These are phyloP conservation scores for Neoascochyta sp. DNA, from an alignment of 2,329 filamentous ascomycete genomes.

Conservation along the genomic window DNA sequence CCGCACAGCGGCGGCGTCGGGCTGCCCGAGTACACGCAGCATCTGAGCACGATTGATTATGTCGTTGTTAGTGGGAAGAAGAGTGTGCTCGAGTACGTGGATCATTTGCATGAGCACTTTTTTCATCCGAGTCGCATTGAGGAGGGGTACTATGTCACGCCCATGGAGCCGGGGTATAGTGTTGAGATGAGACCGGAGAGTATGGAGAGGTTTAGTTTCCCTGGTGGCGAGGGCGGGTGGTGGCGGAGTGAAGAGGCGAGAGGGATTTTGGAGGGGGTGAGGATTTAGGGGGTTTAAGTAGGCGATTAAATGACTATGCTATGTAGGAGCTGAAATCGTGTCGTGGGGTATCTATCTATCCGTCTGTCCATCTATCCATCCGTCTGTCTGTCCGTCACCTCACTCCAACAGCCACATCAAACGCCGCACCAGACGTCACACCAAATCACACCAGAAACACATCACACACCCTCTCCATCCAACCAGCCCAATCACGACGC, in stretches of 20 bases:
- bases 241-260: slow-evolving; percentile 80
- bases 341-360: no score
- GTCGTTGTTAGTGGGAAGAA: slow-evolving; percentile 78
- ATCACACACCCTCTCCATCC: no score
- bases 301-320: no score
- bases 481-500: no score
- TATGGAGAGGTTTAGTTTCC: slow-evolving; percentile 76
- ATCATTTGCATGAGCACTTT: slow-evolving; percentile 93
- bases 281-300: no score
- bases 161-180: slow-evolving; percentile 77
- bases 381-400: no score
- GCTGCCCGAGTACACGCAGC: slow-evolving; percentile 89
- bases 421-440: no score
- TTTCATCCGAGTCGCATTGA: slow-evolving; percentile 74
- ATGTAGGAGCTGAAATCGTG: no score
- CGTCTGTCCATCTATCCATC: no score
- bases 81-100: slow-evolving; percentile 84
- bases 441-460: no score
- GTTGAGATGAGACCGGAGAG: slow-evolving; percentile 90
- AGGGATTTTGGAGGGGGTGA: slow-evolving; percentile 62
- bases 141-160: slow-evolving; percentile 85
- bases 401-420: no score
- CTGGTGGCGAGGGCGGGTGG: slow-evolving; percentile 76
- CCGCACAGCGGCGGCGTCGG: slow-evolving; percentile 88
- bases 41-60: slow-evolving; percentile 89